These are phyloP conservation scores for Pharus latifolius DNA, from an alignment of 176 grass and related monocot genomes.

Conservation along the genomic window DNA sequence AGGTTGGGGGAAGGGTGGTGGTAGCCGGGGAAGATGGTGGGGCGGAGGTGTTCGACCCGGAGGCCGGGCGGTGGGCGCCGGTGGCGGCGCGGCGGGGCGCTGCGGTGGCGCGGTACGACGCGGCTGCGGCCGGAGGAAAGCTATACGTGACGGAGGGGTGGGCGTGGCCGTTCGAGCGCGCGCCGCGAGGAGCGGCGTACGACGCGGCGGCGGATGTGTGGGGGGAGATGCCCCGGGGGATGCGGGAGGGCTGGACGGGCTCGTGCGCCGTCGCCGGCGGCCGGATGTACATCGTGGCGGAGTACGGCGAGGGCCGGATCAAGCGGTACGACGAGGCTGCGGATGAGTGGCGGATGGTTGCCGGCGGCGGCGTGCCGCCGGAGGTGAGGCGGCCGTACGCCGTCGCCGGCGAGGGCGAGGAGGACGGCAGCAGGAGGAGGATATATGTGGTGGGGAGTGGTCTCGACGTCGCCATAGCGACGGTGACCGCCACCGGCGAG, in stretches of 20 bases:
- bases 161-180: constrained; percentile 91
- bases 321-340: constrained; percentile 53
- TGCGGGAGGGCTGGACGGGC: constrained; percentile 95
- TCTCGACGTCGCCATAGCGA: constrained; percentile 65
- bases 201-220: constrained; percentile 59
- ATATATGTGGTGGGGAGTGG: constrained; percentile 78
- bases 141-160: constrained; percentile 98
- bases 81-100: not conserved
- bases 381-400: constrained; percentile 55
- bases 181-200: constrained; percentile 65
- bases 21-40: constrained; percentile 49
- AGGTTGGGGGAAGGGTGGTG: constrained; percentile 41
- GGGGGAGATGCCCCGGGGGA: constrained; percentile 72
- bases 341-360: constrained; percentile 65
- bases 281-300: constrained; percentile 68
- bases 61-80: not conserved
- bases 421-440: not conserved
- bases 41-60: constrained; percentile 58
- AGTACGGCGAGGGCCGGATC: constrained; percentile 80
- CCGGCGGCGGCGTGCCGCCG: constrained; percentile 49
- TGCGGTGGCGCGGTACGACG: constrained; percentile 56
- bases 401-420: constrained; percentile 40
- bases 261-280: constrained; percentile 62
- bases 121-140: constrained; percentile 45
- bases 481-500: not conserved